Conservation (phyloP, 306 rosid species). For the Vicia villosa region DNA sequence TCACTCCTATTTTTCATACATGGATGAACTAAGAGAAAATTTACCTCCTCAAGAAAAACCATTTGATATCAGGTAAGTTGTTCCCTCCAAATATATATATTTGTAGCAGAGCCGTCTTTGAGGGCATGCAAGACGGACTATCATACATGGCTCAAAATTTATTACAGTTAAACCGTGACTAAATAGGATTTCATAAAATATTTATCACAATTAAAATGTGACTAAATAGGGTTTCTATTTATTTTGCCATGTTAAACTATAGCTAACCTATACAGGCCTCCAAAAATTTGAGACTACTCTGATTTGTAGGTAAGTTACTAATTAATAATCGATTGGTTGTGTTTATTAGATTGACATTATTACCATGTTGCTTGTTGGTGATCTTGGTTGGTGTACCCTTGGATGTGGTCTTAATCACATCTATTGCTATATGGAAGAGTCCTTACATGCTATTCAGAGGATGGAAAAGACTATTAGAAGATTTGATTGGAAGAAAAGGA, state of each 20-base stretch:
- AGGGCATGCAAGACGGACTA: too few species aligned
- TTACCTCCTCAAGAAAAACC: slow-evolving; percentile 62
- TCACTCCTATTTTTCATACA: slow-evolving; percentile 82
- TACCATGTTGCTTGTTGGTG: slow-evolving; percentile 74
- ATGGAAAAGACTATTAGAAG: slow-evolving; percentile 88
- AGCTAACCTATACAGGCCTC: too few species aligned
- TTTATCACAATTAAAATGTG: too few species aligned
- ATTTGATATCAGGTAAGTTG: slow-evolving; percentile 56
- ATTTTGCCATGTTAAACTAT: too few species aligned
- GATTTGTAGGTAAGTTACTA: neutral
- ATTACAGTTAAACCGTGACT: too few species aligned
- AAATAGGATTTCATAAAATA: too few species aligned
- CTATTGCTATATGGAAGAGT: slow-evolving; percentile 74
- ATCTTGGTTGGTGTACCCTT: slow-evolving; percentile 57
- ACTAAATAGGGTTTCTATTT: too few species aligned
- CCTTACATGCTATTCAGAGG: slow-evolving; percentile 79
- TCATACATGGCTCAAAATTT: too few species aligned
- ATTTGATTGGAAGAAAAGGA: slow-evolving; percentile 82
- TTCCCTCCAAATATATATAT: neutral
- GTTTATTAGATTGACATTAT: slow-evolving; percentile 48
- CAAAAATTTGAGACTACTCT: too few species aligned
- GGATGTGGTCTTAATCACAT: slow-evolving; percentile 55
- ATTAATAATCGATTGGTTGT: neutral
- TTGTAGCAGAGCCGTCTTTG: neutral
- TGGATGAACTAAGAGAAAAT: slow-evolving; percentile 75